Conservation (phyloP, 139 green algal species). For the Pleodorina starrii region DNA sequence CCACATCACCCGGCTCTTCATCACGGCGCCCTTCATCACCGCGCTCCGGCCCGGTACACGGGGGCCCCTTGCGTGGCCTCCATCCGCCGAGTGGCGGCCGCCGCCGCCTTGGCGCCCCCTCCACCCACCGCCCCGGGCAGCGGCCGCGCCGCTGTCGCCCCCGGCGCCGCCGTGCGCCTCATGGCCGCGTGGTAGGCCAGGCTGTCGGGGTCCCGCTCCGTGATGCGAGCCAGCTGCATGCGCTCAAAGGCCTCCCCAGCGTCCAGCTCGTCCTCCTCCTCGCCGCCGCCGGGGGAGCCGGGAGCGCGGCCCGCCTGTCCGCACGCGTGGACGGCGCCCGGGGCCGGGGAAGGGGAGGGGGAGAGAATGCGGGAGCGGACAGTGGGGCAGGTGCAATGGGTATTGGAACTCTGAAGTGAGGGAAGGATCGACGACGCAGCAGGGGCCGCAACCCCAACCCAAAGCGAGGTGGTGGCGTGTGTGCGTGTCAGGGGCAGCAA, state of each 20-base stretch:
- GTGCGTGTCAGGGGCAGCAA: too few relatives aligned
- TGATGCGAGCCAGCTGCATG: constrained; percentile 68
- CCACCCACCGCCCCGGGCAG: not conserved
- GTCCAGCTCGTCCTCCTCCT: constrained; percentile 68
- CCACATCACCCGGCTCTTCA: too few relatives aligned
- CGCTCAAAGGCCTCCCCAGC: constrained; percentile 76
- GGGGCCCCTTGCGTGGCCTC: constrained; percentile 22
- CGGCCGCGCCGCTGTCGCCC: not conserved
- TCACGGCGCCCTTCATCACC: too few relatives aligned
- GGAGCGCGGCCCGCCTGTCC: not conserved
- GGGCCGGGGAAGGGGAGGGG: too few relatives aligned
- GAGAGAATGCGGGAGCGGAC: too few relatives aligned
- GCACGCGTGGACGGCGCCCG: too few relatives aligned
- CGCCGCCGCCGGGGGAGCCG: not conserved
- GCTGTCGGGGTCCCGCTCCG: constrained; percentile 69
- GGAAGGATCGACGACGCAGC: too few relatives aligned
- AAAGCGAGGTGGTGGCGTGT: too few relatives aligned
- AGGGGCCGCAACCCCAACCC: too few relatives aligned
- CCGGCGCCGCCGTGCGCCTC: not conserved
- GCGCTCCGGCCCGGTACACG: too few relatives aligned
- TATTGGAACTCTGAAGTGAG: too few relatives aligned
- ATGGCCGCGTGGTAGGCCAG: constrained; percentile 61
- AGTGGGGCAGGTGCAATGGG: too few relatives aligned
- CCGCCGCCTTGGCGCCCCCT: constrained; percentile 43
- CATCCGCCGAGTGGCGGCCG: constrained; percentile 16